Conservation (phyloP, 2,329 filamentous ascomycete species). For the Plenodomus tracheiphilus region DNA sequence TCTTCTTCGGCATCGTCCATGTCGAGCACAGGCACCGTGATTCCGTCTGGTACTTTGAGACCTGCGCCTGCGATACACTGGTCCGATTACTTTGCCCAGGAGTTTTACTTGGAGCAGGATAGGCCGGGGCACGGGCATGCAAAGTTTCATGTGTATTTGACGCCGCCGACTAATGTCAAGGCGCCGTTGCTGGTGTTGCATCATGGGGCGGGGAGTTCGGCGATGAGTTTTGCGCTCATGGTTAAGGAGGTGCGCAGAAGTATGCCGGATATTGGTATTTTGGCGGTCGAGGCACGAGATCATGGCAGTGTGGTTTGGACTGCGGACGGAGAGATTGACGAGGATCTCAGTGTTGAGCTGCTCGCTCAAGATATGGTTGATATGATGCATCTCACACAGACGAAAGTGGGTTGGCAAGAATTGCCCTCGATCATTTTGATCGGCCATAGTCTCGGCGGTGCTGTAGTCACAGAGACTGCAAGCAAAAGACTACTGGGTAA, state of each 20-base stretch:
- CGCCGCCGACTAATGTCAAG: constrained; percentile 66
- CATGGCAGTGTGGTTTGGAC: constrained; percentile 70
- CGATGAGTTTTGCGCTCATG: constrained; percentile 85
- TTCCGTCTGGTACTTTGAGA: constrained; percentile 73
- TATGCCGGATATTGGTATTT: constrained; percentile 77
- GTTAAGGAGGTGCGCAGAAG: constrained; percentile 75
- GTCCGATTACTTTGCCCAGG: constrained; percentile 89
- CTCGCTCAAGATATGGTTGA: constrained; percentile 72
- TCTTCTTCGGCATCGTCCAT: constrained; percentile 71
- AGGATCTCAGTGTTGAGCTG: constrained; percentile 73
- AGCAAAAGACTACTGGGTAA: constrained; percentile 66
- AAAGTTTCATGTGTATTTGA: constrained; percentile 84
- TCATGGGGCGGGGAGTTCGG: constrained; percentile 92
- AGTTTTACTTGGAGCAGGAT: constrained; percentile 69
- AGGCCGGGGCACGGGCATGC: constrained; percentile 49
- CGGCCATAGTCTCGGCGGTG: constrained; percentile 90
- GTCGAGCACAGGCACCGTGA: constrained; percentile 89
- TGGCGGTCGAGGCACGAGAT: constrained; percentile 83
- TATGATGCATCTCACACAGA: constrained; percentile 69
- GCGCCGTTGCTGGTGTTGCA: constrained; percentile 90
- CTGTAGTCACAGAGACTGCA: constrained; percentile 84
- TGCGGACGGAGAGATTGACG: constrained; percentile 41
- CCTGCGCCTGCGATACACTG: constrained; percentile 68
- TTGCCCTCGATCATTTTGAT: constrained; percentile 80
- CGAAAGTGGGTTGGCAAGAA: constrained; percentile 70